Conservation (phyloP, 1,139 yeast genomes). For the Geotrichum armillariae region DNA sequence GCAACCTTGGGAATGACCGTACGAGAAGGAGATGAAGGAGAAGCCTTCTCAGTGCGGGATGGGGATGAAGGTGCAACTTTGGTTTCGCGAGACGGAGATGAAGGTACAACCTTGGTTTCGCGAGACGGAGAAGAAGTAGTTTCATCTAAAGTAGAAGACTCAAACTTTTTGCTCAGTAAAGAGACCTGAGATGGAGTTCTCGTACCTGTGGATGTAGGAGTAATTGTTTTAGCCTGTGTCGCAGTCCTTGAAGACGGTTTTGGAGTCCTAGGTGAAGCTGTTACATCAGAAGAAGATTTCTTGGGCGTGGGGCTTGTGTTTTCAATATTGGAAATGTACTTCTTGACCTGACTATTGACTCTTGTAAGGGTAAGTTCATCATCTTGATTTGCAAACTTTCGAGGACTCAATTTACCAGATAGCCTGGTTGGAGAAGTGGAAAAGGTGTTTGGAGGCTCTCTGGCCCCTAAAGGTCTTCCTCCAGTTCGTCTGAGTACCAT, state of each 20-base stretch:
- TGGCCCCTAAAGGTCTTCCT: conserved; percentile 13
- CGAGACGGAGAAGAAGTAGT: no score
- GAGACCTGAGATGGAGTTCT: conserved; percentile 9
- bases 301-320: not conserved
- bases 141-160: not conserved
- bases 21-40: not conserved
- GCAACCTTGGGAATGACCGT: no score
- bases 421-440: not conserved
- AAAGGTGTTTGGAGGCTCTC: conserved; percentile 13
- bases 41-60: no score
- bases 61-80: conserved; percentile 1
- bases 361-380: not conserved
- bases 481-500: conserved; percentile 13
- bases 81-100: not conserved
- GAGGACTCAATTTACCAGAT: not conserved
- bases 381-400: no score
- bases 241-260: not conserved
- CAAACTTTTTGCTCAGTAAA: conserved; percentile 3
- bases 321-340: conserved; percentile 6
- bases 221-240: not conserved
- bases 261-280: not conserved
- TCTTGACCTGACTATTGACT: conserved; percentile 4
- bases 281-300: not conserved
- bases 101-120: no score
- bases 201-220: not conserved